Evolutionary conservation across 2,329 filamentous ascomycete species (phyloP), one percentile per base, ranked within the genome.

Genomic region (Huntiella bhutanensis): DNA sequence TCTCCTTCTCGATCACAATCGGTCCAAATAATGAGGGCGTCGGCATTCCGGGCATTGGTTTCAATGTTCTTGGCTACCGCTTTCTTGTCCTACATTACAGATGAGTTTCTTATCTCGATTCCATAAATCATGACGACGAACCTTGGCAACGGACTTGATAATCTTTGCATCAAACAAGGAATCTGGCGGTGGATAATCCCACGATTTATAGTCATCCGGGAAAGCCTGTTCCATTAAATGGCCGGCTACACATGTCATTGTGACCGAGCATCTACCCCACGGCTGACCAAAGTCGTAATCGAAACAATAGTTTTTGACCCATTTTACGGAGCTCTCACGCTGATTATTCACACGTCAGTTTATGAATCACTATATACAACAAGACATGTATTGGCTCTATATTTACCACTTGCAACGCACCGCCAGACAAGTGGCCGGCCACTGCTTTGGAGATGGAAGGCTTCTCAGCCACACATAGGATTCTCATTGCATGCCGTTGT

Each of bases 1-100:
- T 98, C 91, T 33, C 91, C 91, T 68, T 98, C 91, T 47, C 87
- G 77, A 67, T 98, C 91, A 62, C 91, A 96, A 69, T 98, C 91
- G 1, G 91, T 98, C 91, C 91, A 98, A 55, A 98, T 95, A 60
- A 92, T 88, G 32, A 98, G 68, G 10, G 79, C 75, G 47, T 70
- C 73, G n/a, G 77, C 71, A 57, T 73, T 71, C 50, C 71, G 71
- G 13, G 91, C 88, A 60, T 93, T 80, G 1, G 71, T 65, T 54
- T 80, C 74, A 55, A 98, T 91, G 57, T 98, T 98, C 32, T 77
- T 70, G 7, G 87, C 86, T 52, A 98, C 80, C 1, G 70, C 65
- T 55, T 78, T 78, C 57, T 87, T 92, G 56, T 87, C 79, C 75
- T 87, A 53, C 4, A 28, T 7, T 28, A 28, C 22, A 28, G 22